These are phyloP conservation scores for Bipolaris oryzae DNA, from an alignment of 2,329 filamentous ascomycete genomes.

Conservation along the genomic window DNA sequence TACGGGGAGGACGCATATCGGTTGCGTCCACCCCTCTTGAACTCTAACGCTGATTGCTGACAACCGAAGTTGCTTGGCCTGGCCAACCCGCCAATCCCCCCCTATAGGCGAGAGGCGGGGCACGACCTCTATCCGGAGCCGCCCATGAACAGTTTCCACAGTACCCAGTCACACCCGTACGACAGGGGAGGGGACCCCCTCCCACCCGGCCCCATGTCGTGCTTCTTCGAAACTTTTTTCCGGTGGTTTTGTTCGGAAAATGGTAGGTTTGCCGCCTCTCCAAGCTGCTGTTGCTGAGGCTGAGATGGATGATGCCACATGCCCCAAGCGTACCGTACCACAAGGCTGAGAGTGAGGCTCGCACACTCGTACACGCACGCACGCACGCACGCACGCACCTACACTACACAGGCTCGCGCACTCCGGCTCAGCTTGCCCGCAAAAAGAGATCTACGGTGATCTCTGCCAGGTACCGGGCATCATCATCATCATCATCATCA, in stretches of 20 bases:
- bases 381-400: neutral
- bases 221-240: neutral
- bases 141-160: neutral
- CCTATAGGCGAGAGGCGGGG: neutral
- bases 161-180: neutral
- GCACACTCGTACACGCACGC: neutral
- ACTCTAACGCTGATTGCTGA: neutral
- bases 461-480: slow-evolving; percentile 27
- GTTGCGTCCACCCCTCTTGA: neutral
- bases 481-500: neutral
- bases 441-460: slow-evolving; percentile 23
- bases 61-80: neutral
- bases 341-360: neutral
- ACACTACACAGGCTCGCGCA: neutral
- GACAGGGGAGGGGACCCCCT: neutral
- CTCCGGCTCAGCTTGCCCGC: slow-evolving; percentile 10
- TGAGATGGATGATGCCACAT: neutral
- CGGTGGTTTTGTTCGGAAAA: neutral
- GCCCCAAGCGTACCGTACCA: neutral
- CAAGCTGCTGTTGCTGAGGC: neutral
- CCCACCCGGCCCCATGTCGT: neutral
- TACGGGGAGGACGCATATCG: neutral
- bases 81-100: too few relatives aligned
- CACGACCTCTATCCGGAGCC: slow-evolving; percentile 1
- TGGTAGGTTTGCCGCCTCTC: neutral